phyloP scores from a whole-genome alignment of 306 rosid species.

The Vigna radiata region DNA sequence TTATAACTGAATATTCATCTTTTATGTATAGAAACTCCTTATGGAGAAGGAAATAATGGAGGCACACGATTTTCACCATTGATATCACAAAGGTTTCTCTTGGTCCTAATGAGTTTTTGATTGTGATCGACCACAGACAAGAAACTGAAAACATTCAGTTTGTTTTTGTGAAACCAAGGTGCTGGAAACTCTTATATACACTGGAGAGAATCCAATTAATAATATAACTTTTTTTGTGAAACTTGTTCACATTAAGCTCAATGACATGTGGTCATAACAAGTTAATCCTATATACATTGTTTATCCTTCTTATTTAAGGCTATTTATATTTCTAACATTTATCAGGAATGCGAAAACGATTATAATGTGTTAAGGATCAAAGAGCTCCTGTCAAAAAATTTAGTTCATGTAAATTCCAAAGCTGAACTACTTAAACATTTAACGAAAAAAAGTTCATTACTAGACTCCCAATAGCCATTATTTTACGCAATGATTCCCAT shows the following conservation, averaged over 20 bases:
- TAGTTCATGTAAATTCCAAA: not conserved
- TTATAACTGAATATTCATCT: not conserved
- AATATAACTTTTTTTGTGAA: not conserved
- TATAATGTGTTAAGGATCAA: not conserved
- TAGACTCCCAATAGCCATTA: conserved; percentile 33
- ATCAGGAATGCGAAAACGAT: not conserved
- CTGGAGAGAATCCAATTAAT: no score
- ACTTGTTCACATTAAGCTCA: not conserved
- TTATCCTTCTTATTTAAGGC: not conserved
- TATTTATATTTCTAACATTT: not conserved
- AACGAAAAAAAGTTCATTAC: not conserved
- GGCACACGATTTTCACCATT: not conserved
- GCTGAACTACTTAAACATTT: conserved; percentile 24
- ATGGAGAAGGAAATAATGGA: not conserved
- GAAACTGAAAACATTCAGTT: no score
- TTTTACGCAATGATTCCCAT: conserved; percentile 26
- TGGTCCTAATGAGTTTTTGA: not conserved
- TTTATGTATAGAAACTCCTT: not conserved
- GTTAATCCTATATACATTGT: not conserved
- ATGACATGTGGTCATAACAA: not conserved
- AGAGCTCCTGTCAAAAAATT: not conserved
- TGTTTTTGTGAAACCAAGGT: no score
- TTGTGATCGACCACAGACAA: not conserved
- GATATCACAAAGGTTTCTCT: not conserved
- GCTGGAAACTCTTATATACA: no score